Conservation (phyloP, 2,329 filamentous ascomycete genomes). For the Epichloe sibirici region DNA sequence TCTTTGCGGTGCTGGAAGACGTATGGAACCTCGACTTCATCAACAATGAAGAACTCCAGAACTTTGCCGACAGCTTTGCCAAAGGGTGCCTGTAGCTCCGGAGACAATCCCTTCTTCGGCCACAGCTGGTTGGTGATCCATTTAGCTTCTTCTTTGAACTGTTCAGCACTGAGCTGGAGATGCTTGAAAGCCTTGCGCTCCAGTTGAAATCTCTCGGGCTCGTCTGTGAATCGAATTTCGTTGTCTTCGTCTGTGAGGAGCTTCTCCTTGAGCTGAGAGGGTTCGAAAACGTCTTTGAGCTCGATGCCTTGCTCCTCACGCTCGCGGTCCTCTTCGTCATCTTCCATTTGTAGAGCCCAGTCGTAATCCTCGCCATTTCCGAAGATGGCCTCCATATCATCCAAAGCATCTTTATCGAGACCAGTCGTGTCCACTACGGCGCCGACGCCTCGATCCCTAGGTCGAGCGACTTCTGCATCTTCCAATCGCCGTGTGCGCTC, state of each 20-base stretch:
- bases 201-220: slow-evolving; percentile 89
- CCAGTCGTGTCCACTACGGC: slow-evolving; percentile 68
- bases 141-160: slow-evolving; percentile 76
- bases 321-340: slow-evolving; percentile 68
- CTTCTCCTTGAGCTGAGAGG: slow-evolving; percentile 85
- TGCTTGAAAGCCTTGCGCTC: slow-evolving; percentile 81
- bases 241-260: slow-evolving; percentile 95
- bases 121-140: slow-evolving; percentile 91
- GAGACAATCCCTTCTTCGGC: slow-evolving; percentile 67
- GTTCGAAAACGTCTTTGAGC: slow-evolving; percentile 96
- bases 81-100: slow-evolving; percentile 69
- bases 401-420: slow-evolving; percentile 81
- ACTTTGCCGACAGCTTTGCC: slow-evolving; percentile 82
- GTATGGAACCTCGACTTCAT: slow-evolving; percentile 91
- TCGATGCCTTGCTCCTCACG: slow-evolving; percentile 76
- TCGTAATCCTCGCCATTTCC: slow-evolving; percentile 92
- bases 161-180: slow-evolving; percentile 66
- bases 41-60: slow-evolving; percentile 86
- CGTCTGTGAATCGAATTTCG: slow-evolving; percentile 72
- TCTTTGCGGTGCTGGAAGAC: slow-evolving; percentile 98
- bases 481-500: slow-evolving; percentile 65
- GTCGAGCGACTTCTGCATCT: slow-evolving; percentile 78
- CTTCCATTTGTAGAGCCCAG: slow-evolving; percentile 84
- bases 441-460: slow-evolving; percentile 56
- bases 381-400: slow-evolving; percentile 94